A percentile compares a stretch with the other conserved stretches of the same genome.
Conservation (phyloP, 208 protist genomes). For the Phytomonas sp. region DNA sequence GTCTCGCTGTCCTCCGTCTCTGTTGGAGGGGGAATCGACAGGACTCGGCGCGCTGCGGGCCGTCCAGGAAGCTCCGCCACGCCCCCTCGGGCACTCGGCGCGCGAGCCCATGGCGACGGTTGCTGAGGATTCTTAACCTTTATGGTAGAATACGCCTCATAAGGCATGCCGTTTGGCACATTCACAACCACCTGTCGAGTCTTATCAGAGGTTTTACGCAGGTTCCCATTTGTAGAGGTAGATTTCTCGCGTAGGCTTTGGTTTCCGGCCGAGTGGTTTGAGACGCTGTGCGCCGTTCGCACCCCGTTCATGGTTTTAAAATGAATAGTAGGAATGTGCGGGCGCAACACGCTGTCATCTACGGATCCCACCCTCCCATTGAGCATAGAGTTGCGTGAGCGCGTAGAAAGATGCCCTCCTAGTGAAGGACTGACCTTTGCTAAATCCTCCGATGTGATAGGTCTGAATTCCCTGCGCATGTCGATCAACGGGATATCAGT, state of each 20-base stretch:
- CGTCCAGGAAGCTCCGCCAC: conserved; percentile 24
- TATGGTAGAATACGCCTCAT: conserved; percentile 46
- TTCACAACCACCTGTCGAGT: conserved; percentile 14
- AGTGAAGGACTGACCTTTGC: background rate
- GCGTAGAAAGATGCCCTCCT: background rate
- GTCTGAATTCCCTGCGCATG: conserved; percentile 44
- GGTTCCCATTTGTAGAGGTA: background rate
- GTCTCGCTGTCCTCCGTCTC: background rate
- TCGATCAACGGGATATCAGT: conserved; percentile 23
- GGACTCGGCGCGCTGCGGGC: conserved; percentile 20
- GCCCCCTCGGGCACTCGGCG: conserved; percentile 23
- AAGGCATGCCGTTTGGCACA: conserved; percentile 27
- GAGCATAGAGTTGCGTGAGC: background rate
- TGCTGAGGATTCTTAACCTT: conserved; percentile 38
- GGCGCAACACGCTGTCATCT: conserved; percentile 7
- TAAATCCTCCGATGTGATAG: conserved; percentile 9
- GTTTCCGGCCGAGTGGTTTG: background rate
- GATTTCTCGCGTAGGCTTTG: background rate
- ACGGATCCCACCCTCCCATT: background rate
- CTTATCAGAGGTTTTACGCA: background rate
- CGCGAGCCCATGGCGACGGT: conserved; percentile 69
- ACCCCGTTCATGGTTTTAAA: conserved; percentile 29
- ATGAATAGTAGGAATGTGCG: conserved; percentile 27
- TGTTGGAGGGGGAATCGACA: background rate
- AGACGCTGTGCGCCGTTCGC: conserved; percentile 9